phyloP scores from a whole-genome alignment of 2,329 filamentous ascomycete genomes.

The Colletotrichum godetiae region DNA sequence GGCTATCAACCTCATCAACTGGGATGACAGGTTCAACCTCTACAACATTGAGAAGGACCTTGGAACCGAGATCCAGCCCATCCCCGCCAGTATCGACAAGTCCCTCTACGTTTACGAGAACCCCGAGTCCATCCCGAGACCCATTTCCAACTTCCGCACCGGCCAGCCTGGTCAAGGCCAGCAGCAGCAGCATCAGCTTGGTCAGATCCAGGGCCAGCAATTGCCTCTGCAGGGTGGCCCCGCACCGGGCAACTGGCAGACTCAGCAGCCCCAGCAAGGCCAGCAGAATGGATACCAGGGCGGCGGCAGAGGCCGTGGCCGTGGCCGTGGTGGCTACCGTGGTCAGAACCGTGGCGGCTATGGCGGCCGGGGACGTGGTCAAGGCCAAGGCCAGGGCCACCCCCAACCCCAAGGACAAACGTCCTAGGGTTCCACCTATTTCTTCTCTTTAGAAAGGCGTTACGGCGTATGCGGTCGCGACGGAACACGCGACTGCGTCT shows the following conservation, averaged over 20 bases:
- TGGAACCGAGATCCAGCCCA: slow-evolving; percentile 97
- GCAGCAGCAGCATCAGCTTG: slow-evolving; percentile 37
- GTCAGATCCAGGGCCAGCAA: slow-evolving; percentile 41
- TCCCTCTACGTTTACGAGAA: slow-evolving; percentile 98
- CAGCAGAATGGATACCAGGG: slow-evolving; percentile 46
- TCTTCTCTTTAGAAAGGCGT: slow-evolving; percentile 33
- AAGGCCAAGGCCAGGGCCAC: slow-evolving; percentile 37
- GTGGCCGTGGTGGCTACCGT: slow-evolving; percentile 39
- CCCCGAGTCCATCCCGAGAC: slow-evolving; percentile 92
- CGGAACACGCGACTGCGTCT: slow-evolving; percentile 27
- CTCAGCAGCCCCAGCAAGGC: slow-evolving; percentile 41
- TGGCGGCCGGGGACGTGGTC: slow-evolving; percentile 29
- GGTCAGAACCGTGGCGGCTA: slow-evolving; percentile 32
- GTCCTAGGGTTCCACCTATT: slow-evolving; percentile 43
- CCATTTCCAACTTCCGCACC: slow-evolving; percentile 65
- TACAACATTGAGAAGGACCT: slow-evolving; percentile 99
- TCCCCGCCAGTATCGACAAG: slow-evolving; percentile 94
- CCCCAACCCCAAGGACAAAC: slow-evolving; percentile 39
- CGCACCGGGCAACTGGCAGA: slow-evolving; percentile 42
- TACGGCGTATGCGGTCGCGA: slow-evolving; percentile 23
- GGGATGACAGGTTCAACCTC: slow-evolving; percentile 98
- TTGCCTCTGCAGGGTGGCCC: slow-evolving; percentile 40
- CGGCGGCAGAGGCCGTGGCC: slow-evolving; percentile 43
- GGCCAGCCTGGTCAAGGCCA: slow-evolving; percentile 43
- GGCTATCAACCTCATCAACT: slow-evolving; percentile 99